Percentiles rank a stretch among this genome's conserved stretches.
Conservation (phyloP, 1,284 basidiomycete species). For the Ustilago trichophora region DNA sequence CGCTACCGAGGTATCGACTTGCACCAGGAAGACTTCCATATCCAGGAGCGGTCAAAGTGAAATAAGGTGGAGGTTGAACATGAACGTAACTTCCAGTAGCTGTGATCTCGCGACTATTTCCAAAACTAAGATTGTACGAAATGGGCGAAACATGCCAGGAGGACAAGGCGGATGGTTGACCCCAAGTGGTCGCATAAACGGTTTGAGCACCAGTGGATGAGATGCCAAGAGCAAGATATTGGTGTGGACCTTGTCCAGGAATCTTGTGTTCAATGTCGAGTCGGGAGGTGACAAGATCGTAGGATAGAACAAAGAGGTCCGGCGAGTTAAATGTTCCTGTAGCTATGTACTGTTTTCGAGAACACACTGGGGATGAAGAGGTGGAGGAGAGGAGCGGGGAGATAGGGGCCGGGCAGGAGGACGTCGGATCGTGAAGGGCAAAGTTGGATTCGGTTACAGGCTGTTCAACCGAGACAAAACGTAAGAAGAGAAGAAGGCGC, state of each 20-base stretch:
- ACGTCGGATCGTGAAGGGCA: constrained; percentile 10
- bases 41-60: constrained; percentile 32
- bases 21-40: constrained; percentile 33
- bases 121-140: constrained; percentile 9
- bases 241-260: constrained; percentile 47
- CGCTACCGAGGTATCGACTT: constrained; percentile 37
- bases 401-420: background rate
- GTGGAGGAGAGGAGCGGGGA: background rate
- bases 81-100: constrained; percentile 60
- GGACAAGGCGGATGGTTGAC: constrained; percentile 19
- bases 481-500: no score
- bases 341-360: constrained; percentile 35
- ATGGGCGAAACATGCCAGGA: constrained; percentile 41
- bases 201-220: constrained; percentile 1
- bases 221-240: constrained; percentile 47
- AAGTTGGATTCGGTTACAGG: no score
- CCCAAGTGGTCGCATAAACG: constrained; percentile 62
- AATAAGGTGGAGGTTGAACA: constrained; percentile 44
- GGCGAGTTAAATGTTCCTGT: constrained; percentile 58
- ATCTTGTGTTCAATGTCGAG: constrained; percentile 28
- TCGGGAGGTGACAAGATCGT: constrained; percentile 29
- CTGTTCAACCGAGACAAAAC: no score
- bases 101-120: constrained; percentile 26
- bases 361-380: constrained; percentile 7
- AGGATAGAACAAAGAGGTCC: constrained; percentile 49